Evolutionary conservation across 805 yeast genomes (phyloP).

Genomic region (Starmera dryadoides): DNA sequence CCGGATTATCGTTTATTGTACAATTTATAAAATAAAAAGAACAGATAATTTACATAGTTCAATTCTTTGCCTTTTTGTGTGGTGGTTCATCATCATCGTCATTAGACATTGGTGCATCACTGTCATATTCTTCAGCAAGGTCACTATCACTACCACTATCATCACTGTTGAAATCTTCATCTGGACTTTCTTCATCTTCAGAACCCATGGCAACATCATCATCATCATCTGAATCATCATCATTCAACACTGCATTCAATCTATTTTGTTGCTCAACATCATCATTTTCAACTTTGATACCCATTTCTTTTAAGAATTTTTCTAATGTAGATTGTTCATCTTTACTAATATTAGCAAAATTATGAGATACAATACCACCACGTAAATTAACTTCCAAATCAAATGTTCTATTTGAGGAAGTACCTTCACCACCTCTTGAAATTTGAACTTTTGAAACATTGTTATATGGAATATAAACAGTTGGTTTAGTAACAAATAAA

Average conservation of each 20-base stretch:
- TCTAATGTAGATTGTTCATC: slow-evolving; percentile 85
- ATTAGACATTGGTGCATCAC: slow-evolving; percentile 36
- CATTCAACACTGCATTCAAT: slow-evolving; percentile 68
- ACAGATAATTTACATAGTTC: too few relatives aligned
- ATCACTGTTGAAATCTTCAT: slow-evolving; percentile 69
- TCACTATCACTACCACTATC: slow-evolving; percentile 41
- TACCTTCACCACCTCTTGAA: slow-evolving; percentile 81
- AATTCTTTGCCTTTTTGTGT: slow-evolving; percentile 27
- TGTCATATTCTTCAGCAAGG: slow-evolving; percentile 79
- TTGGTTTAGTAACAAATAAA: slow-evolving; percentile 88
- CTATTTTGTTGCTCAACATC: slow-evolving; percentile 81
- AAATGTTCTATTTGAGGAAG: slow-evolving; percentile 77
- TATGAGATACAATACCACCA: slow-evolving; percentile 61
- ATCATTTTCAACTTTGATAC: slow-evolving; percentile 77
- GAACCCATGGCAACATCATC: slow-evolving; percentile 57
- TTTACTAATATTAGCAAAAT: slow-evolving; percentile 81
- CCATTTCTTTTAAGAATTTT: slow-evolving; percentile 67
- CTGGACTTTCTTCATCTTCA: slow-evolving; percentile 76
- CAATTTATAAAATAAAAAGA: too few relatives aligned
- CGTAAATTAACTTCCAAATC: slow-evolving; percentile 77
- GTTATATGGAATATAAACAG: slow-evolving; percentile 80
- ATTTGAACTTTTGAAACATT: slow-evolving; percentile 74
- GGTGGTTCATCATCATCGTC: slow-evolving; percentile 28
- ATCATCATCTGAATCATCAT: slow-evolving; percentile 37
- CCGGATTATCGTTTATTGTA: too few relatives aligned